Base-by-base conservation (phyloP, 1,139 yeast species). In the Kluyveromyces sp. region DNA sequence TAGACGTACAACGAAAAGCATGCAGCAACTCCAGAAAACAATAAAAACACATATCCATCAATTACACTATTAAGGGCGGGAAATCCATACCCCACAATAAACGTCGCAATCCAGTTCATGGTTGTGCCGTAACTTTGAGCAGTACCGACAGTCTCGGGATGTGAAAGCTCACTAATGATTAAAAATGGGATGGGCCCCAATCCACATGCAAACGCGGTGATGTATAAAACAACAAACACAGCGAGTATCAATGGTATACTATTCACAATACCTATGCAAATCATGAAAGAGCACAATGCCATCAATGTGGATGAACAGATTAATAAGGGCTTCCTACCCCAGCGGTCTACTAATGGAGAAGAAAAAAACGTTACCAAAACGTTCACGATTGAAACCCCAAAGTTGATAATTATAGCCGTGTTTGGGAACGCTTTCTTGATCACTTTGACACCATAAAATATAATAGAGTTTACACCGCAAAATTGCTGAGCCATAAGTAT, bases 61-160 rank as follows among this genome's bases (percentile, higher is more conserved):
- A 89, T 63, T 5, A 67, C 55, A 29, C 69, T 68, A 60, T 82
- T 81, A 41, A 86, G 65, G 4, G 82, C 68, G 1, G 98, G 98
- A 71, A 92, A 92, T 37, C 79, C 61, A 53, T 74, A 83, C 0
- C 96, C 97, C 37, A 90, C 81, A 1, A 80, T 56, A 59, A 92
- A 90, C 0, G 96, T 89, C 4, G 95, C 85, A 7, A 85, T 57
- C 97, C 97, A 90, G 64, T 90, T 92, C 70, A 88, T 78, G 8
- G 89, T 79, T 0, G 94, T 86, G 7, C 96, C 97, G 73, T 88
- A 83, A 60, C 95, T 83, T 66, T 92, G 98, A 1, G 97, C 97
- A 43, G 80, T 73, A 2, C 90, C 94, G 49, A 81, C 83, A 3
- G 92, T 94, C 47, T 78, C 78, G 2, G 78, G 71, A 49, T 88